These are phyloP conservation scores for Eruca vesicaria DNA, from an alignment of 441 rosid genomes.

Conservation along the genomic window DNA sequence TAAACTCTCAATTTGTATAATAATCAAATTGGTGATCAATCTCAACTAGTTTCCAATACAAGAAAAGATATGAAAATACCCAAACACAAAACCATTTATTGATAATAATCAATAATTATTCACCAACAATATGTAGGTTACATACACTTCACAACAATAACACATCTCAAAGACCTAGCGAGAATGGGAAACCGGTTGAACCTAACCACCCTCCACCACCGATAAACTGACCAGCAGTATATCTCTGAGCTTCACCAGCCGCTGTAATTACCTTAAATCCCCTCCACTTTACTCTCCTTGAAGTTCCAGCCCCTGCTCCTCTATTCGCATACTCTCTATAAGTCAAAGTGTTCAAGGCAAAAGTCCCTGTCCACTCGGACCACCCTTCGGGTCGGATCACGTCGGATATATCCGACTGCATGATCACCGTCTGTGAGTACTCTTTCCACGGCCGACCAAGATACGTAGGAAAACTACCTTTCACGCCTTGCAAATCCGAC, in stretches of 20 bases:
- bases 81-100: neutral
- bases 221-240: constrained; percentile 50
- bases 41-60: no score
- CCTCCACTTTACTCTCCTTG: constrained; percentile 59
- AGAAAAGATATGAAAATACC: no score
- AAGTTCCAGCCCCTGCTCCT: constrained; percentile 66
- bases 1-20: no score
- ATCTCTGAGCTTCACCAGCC: constrained; percentile 51
- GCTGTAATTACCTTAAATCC: constrained; percentile 56
- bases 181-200: constrained; percentile 66
- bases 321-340: constrained; percentile 65
- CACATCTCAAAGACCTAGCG: constrained; percentile 47
- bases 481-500: constrained; percentile 48
- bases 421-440: constrained; percentile 65
- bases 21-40: no score
- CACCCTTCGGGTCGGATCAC: constrained; percentile 46
- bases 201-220: constrained; percentile 61
- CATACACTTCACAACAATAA: neutral
- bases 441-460: constrained; percentile 86
- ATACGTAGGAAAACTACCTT: constrained; percentile 53
- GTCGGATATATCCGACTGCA: no score
- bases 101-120: neutral
- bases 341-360: constrained; percentile 55
- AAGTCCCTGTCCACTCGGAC: constrained; percentile 60
- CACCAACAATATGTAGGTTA: neutral